A percentile compares a stretch with the other conserved stretches of the same genome.
These are phyloP conservation scores for Bonia amplexicaulis DNA, from an alignment of 176 grass and related monocot species.

Conservation along the genomic window DNA sequence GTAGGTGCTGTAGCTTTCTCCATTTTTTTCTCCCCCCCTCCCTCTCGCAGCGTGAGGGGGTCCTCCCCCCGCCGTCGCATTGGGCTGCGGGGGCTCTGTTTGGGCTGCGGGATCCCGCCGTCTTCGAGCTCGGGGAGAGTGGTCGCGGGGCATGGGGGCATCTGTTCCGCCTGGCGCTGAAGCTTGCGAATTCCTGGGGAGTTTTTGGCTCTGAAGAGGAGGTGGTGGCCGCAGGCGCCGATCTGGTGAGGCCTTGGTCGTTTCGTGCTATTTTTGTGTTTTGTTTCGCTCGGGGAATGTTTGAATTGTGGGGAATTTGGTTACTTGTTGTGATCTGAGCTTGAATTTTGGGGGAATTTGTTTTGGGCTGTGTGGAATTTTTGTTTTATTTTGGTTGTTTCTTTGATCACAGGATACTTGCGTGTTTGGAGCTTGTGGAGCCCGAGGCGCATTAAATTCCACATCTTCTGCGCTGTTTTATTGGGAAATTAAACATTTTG, in stretches of 20 bases:
- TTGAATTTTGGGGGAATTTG: slow-evolving; percentile 15
- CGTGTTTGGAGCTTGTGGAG: slow-evolving; percentile 21
- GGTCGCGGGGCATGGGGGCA: slow-evolving; percentile 24
- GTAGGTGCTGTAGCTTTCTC: slow-evolving; percentile 34
- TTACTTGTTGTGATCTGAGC: slow-evolving; percentile 6
- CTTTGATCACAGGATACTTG: slow-evolving; percentile 39
- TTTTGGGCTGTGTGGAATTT: background rate
- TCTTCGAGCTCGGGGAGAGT: background rate
- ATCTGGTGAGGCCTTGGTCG: slow-evolving; percentile 40
- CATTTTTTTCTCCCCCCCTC: background rate
- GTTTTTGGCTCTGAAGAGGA: slow-evolving; percentile 16
- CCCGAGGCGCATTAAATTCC: slow-evolving; percentile 37
- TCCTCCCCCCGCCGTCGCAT: slow-evolving; percentile 25
- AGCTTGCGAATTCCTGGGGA: background rate
- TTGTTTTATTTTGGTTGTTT: background rate
- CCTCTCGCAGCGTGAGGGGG: background rate
- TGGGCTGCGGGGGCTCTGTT: slow-evolving; percentile 7
- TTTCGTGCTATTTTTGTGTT: background rate
- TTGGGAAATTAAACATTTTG: slow-evolving; percentile 29
- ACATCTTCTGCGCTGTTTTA: slow-evolving; percentile 22
- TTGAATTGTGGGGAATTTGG: slow-evolving; percentile 18
- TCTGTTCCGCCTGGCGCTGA: background rate
- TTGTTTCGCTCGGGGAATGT: background rate
- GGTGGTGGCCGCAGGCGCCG: slow-evolving; percentile 12
- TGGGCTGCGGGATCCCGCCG: slow-evolving; percentile 24